Evolutionary conservation across 2,329 filamentous ascomycete genomes (phyloP), one percentile per base, ranked within the genome.

Genomic region (Xylaria sp.): DNA sequence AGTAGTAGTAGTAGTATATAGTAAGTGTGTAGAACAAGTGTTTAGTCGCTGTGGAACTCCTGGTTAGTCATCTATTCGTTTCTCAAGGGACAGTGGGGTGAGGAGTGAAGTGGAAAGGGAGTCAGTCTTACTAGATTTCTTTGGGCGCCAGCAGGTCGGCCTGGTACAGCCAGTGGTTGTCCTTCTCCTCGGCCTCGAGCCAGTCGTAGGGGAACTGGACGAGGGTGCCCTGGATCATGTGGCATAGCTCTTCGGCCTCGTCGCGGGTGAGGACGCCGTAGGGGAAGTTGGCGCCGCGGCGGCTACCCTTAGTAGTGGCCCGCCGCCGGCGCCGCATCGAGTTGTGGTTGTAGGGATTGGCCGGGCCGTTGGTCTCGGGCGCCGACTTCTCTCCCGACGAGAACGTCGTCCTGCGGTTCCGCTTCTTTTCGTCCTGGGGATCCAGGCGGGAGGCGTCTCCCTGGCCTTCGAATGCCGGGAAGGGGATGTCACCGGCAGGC

Each of bases 151-250:
- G 88, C 72, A 95, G 89, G 72, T 99, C 94, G 51, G 97, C 91
- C 69, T 93, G 91, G 74, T 96, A 97, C 59, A 97, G 83, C 94
- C 94, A 99, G 69, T 97, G 96, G 52, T 92, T 91, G 62, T 91
- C 92, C 67, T 87, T 85, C 77, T 97, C 94, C 75, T 97, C 94
- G 51, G 88, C 89, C 64, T 89, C 84, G 49, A 96, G 83, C 92
- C 95, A 99, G 67, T 99, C 91, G 72, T 97, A 96, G 5, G 94
- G 94, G 78, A 95, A 99, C 60, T 91, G 78, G 21, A 99, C 92
- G 48, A 99, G 72, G 69, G 92, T 87, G 1, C 94, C 94, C 72
- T 97, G 93, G 21, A 94, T 83, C 76, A 94, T 76, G 59, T 85
- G 83, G 62, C 97, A 77, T 62, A 97, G 74, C 63, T 90, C 88